Evolutionary conservation across 805 yeast genomes (phyloP), one percentile per base, ranked within the genome.

Genomic region (Ogataea parapolymorpha): DNA sequence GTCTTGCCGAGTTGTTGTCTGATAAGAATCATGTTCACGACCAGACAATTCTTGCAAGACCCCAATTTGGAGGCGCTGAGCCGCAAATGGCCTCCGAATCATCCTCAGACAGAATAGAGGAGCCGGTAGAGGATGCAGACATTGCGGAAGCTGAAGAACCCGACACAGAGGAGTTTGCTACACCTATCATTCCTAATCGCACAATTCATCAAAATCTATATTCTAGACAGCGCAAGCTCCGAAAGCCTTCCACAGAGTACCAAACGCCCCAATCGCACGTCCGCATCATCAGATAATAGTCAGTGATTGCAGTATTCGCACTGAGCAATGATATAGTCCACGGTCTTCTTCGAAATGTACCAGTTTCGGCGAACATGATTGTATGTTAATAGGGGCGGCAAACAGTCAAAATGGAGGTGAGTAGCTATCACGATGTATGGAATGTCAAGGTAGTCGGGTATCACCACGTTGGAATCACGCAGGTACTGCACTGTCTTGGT

Each of bases 381-480:
- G 44, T 58, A 58, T 4, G 61, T 58, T 11, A 42, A 39, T 16
- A 38, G 29, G 9, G 55, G 42, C 12, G 42, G 29, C 16, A 51
- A 30, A 33, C 62, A 58, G 8, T 47, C 46, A 39, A 50, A 56
- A 31, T 52, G 53, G 18, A 53, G 37, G 41, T 59, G 63, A 1
- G 62, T 57, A 1, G 62, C 62, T 46, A 58, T 43, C 14, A 59
- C 58, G 27, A 58, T 59, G 40, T 54, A 57, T 13, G 62, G 56
- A 18, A 45, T 51, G 42, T 45, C 66, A 30, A 35, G 46, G 49
- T 51, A 58, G 48, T 57, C 61, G 14, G 66, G 62, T 12, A 59
- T 56, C 12, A 53, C 43, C 11, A 59, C 56, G 35, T 58, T 49
- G 8, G 55, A 35, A 41, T 59, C 62, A 14, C 62, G 41, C 41